These are phyloP conservation scores for Coleophoma eucalyptorum DNA, from an alignment of 2,329 filamentous ascomycete genomes.

Conservation along the genomic window DNA sequence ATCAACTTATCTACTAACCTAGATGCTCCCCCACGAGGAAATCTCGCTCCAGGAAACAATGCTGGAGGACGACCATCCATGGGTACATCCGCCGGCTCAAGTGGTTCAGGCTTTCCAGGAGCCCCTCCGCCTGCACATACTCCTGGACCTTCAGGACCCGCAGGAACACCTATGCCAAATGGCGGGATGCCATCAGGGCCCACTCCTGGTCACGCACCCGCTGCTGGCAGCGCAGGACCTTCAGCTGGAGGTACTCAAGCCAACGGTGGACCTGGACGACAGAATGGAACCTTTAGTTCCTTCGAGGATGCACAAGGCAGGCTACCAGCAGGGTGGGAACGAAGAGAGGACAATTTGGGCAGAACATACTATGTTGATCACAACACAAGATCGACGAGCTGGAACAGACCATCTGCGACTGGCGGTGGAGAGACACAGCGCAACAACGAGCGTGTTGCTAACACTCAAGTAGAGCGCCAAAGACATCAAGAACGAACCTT, in stretches of 20 bases:
- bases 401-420: constrained; percentile 82
- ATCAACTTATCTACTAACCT: constrained; percentile 95
- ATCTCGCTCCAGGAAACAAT: constrained; percentile 21
- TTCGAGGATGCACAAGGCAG: constrained; percentile 97
- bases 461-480: constrained; percentile 88
- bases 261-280: constrained; percentile 18
- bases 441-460: constrained; percentile 72
- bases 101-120: constrained; percentile 16
- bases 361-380: constrained; percentile 98
- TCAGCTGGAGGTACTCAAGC: constrained; percentile 13
- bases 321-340: constrained; percentile 90
- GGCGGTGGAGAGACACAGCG: constrained; percentile 74
- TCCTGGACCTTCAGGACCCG: constrained; percentile 11
- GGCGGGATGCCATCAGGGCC: constrained; percentile 22
- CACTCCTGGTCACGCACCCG: constrained; percentile 27
- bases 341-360: constrained; percentile 89
- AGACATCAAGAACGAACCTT: constrained; percentile 94
- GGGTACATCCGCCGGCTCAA: constrained; percentile 26
- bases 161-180: constrained; percentile 23
- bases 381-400: constrained; percentile 94
- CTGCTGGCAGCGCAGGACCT: constrained; percentile 25
- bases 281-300: constrained; percentile 66
- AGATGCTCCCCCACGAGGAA: constrained; percentile 59
- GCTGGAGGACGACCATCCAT: constrained; percentile 26
- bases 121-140: constrained; percentile 32